Conservation (phyloP, 176 grass and related monocot genomes). For the Bothriochloa decipiens region DNA sequence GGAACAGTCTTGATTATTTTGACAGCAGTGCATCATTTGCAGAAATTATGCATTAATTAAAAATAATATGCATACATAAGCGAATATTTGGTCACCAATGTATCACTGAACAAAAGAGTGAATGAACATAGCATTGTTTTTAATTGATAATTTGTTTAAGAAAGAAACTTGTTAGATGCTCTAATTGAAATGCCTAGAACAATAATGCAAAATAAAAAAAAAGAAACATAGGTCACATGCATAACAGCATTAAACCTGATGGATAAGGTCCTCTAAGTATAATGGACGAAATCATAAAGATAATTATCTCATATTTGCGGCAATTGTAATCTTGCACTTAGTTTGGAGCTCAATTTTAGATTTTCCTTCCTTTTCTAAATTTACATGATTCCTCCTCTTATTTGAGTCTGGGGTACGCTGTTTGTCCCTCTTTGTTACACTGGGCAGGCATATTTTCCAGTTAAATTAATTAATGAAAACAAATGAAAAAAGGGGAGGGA, state of each 20-base stretch:
- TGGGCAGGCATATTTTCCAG: not conserved
- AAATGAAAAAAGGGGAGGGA: no score
- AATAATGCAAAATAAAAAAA: no score
- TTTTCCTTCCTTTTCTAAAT: not conserved
- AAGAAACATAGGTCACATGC: no score
- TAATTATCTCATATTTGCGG: no score
- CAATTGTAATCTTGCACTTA: no score
- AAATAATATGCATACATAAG: not conserved
- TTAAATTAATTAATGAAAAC: not conserved
- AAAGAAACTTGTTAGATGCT: not conserved
- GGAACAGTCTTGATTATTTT: not conserved
- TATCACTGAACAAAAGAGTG: not conserved
- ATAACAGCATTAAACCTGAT: no score
- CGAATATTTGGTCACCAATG: not conserved
- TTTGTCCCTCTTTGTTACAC: not conserved
- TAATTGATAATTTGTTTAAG: not conserved
- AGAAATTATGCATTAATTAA: constrained; percentile 8
- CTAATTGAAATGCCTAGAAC: no score
- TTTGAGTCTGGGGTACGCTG: not conserved
- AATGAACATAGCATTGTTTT: not conserved
- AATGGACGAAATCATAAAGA: no score
- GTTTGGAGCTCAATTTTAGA: no score
- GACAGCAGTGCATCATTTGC: not conserved
- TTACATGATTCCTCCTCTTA: not conserved
- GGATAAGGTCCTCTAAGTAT: no score